phyloP scores from a whole-genome alignment of 768 basidiomycete genomes.

The Paxillus rubicundulus region DNA sequence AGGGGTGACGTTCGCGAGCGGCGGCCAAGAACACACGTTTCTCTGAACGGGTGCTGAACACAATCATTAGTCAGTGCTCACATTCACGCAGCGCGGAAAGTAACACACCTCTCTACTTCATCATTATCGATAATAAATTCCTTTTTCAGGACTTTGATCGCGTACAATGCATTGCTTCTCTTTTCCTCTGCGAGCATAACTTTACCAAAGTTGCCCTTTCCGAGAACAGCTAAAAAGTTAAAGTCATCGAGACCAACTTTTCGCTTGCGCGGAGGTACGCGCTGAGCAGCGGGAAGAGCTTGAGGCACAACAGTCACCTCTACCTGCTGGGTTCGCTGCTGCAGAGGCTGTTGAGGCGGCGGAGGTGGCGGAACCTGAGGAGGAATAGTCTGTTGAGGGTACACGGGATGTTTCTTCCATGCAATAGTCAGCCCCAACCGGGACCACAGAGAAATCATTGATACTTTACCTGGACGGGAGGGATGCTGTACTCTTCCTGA shows the following conservation, averaged over 20 bases:
- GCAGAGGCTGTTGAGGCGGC: slow-evolving; percentile 24
- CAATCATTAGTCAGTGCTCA: slow-evolving; percentile 3
- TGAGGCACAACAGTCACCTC: slow-evolving; percentile 25
- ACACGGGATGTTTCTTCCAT: slow-evolving; percentile 16
- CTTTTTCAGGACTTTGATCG: slow-evolving; percentile 99
- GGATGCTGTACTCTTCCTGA: slow-evolving; percentile 25
- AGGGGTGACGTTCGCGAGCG: slow-evolving; percentile 96
- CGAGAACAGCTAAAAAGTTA: slow-evolving; percentile 97
- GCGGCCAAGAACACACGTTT: slow-evolving; percentile 98
- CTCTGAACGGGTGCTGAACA: slow-evolving; percentile 90
- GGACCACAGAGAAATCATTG: neutral
- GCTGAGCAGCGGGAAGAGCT: slow-evolving; percentile 37
- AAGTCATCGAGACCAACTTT: slow-evolving; percentile 98
- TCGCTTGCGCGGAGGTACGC: slow-evolving; percentile 55
- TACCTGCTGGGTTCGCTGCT: slow-evolving; percentile 31
- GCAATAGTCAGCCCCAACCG: slow-evolving; percentile 5
- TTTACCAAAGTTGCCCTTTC: slow-evolving; percentile 99
- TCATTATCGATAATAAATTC: slow-evolving; percentile 99
- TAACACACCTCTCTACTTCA: slow-evolving; percentile 90
- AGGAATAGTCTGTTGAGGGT: slow-evolving; percentile 24
- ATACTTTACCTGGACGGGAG: slow-evolving; percentile 23
- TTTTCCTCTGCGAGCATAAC: slow-evolving; percentile 99
- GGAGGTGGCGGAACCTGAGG: slow-evolving; percentile 15
- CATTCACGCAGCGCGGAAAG: neutral
- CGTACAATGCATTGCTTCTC: slow-evolving; percentile 80